These are phyloP conservation scores for Mucuna pruriens DNA, from an alignment of 306 rosid species.

Conservation along the genomic window DNA sequence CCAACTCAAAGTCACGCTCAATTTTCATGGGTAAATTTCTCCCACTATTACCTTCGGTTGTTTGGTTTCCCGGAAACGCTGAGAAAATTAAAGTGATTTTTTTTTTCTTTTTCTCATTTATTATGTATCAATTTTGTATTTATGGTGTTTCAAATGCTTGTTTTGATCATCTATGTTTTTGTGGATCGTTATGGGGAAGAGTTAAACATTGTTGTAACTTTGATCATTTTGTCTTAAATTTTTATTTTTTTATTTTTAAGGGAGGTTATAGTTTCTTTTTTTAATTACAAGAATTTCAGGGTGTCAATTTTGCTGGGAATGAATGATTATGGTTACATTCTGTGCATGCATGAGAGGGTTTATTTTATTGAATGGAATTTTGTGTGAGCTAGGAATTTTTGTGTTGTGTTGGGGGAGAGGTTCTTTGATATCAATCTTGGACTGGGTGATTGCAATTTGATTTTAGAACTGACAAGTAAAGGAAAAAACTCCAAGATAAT, in stretches of 20 bases:
- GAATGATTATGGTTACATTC: not conserved
- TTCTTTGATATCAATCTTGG: not conserved
- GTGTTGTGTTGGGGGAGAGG: not conserved
- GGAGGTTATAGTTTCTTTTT: not conserved
- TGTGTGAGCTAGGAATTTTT: not conserved
- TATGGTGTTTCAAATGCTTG: not conserved
- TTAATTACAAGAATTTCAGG: not conserved
- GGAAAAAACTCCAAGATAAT: not conserved
- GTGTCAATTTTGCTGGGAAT: not conserved
- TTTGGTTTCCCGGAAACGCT: slow-evolving; percentile 31
- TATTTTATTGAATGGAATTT: slow-evolving; percentile 21
- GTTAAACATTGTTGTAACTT: not conserved
- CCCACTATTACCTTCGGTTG: not conserved
- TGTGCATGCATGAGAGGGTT: slow-evolving; percentile 28
- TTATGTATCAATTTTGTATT: not conserved
- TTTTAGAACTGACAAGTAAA: not conserved
- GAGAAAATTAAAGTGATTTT: not conserved
- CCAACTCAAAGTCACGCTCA: slow-evolving; percentile 25
- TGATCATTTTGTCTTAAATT: not conserved
- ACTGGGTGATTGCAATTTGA: not conserved
- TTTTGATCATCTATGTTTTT: not conserved
- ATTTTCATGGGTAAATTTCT: slow-evolving; percentile 43
- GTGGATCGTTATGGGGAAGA: not conserved
- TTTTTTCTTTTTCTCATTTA: not conserved
- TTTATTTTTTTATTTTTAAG: no score